Evolutionary conservation across 805 yeast genomes (phyloP).

Genomic region (Geotrichum ghanense): DNA sequence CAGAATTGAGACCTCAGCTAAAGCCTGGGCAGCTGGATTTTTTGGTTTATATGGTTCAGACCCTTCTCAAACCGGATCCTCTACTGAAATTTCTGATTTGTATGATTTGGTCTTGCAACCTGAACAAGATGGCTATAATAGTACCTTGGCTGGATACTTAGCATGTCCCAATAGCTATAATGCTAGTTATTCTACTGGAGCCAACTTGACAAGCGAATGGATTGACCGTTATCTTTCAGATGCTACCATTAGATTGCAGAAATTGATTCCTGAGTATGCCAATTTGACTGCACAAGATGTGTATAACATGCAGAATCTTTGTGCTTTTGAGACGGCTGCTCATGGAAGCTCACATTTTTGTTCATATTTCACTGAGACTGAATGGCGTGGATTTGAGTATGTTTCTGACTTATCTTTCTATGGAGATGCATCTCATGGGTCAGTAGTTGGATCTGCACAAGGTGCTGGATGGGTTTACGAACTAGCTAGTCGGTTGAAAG

Average conservation of each 20-base stretch:
- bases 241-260: constrained; percentile 48
- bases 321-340: constrained; percentile 68
- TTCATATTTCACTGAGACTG: constrained; percentile 54
- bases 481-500: constrained; percentile 32
- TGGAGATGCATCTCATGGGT: constrained; percentile 55
- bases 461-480: constrained; percentile 48
- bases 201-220: constrained; percentile 23
- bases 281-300: constrained; percentile 44
- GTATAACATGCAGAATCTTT: constrained; percentile 41
- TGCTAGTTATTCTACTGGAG: constrained; percentile 18
- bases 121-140: constrained; percentile 24
- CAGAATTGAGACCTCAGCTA: constrained; percentile 30
- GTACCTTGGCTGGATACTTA: constrained; percentile 29
- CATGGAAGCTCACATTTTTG: constrained; percentile 60
- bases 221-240: constrained; percentile 33
- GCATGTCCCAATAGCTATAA: constrained; percentile 27
- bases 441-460: constrained; percentile 39
- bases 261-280: constrained; percentile 39
- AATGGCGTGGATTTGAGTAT: constrained; percentile 53
- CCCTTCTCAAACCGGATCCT: background rate
- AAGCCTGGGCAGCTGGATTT: constrained; percentile 35
- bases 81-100: constrained; percentile 17
- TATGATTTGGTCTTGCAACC: constrained; percentile 25
- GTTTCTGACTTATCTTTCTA: constrained; percentile 45
- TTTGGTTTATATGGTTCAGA: constrained; percentile 25